Base-by-base conservation (phyloP, 495 filamentous ascomycete genomes). In the Thermothielavioides terrestris region DNA sequence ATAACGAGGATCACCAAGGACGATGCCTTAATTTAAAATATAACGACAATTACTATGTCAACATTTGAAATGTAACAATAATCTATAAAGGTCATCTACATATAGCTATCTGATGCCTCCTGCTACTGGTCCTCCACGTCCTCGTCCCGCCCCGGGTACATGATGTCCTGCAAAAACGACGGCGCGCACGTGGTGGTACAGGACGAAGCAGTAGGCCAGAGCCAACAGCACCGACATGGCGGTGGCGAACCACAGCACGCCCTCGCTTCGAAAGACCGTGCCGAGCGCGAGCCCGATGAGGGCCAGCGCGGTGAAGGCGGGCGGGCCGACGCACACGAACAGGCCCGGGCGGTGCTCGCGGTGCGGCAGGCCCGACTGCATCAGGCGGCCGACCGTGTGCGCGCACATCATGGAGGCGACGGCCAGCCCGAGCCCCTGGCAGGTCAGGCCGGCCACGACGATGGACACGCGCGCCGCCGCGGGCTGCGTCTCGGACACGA, bases 311-410 rank as follows among this genome's bases (percentile, higher is more conserved):
- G 83, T 86, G 66, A 86, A 89, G 0, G 76, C 69, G 0, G 84
- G 74, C 4, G 82, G 81, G 1, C 79, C 83, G 4, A 86, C 83
- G 23, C 79, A 81, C 58, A 88, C 85, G 65, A 86, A 86, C 72
- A 86, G 76, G 0, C 78, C 81, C 0, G 79, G 76, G 17, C 81
- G 62, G 61, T 53, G 77, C 63, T 66, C 67, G 17, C 63, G 46
- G 42, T 61, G 12, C 10, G 45, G 81, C 59, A 84, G 68, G 0
- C 82, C 82, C 1, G 68, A 72, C 47, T 77, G 70, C 69, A 85
- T 83, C 37, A 85, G 61, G 0, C 81, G 72, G 9, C 75, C 76
- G 32, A 84, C 76, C 55, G 81, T 84, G 59, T 70, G 66, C 68
- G 79, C 61, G 58, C 79, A 80, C 68, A 79, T 77, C 59, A 78